These are phyloP conservation scores for Dendrothele bispora DNA, from an alignment of 768 basidiomycete species.

Conservation along the genomic window DNA sequence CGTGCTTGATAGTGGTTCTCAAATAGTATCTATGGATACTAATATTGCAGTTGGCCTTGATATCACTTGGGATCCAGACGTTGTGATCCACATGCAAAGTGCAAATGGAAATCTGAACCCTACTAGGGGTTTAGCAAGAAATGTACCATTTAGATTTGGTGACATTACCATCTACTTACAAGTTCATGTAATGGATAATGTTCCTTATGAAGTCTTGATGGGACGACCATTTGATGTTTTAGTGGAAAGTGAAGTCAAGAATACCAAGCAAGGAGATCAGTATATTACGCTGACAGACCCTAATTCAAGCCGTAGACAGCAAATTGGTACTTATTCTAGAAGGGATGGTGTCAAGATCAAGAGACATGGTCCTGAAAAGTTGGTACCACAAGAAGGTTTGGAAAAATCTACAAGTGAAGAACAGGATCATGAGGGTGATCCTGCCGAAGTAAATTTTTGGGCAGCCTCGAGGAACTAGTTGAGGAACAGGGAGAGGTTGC, in stretches of 20 bases:
- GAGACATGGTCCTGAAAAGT: no score
- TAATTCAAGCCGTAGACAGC: no score
- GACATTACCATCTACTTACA: constrained; percentile 5
- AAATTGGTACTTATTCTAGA: no score
- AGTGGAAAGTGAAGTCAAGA: background rate
- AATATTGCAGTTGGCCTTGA: background rate
- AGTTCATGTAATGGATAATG: constrained; percentile 9
- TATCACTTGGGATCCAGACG: background rate
- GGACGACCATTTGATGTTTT: constrained; percentile 12
- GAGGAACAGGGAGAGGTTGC: no score
- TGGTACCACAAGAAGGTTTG: no score
- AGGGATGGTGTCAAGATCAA: no score
- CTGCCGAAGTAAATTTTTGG: no score
- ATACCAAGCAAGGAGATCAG: background rate
- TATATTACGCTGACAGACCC: constrained; percentile 2
- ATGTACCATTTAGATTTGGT: constrained; percentile 10
- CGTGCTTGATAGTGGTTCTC: background rate
- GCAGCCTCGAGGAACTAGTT: no score
- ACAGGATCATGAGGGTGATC: no score
- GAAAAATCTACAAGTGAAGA: no score
- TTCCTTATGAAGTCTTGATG: constrained; percentile 11
- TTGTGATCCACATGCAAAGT: background rate
- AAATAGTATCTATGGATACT: background rate
- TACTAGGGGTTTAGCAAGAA: constrained; percentile 8
- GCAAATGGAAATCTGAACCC: background rate